phyloP scores from a whole-genome alignment of 768 basidiomycete genomes.

The Butyriboletus loyo region DNA sequence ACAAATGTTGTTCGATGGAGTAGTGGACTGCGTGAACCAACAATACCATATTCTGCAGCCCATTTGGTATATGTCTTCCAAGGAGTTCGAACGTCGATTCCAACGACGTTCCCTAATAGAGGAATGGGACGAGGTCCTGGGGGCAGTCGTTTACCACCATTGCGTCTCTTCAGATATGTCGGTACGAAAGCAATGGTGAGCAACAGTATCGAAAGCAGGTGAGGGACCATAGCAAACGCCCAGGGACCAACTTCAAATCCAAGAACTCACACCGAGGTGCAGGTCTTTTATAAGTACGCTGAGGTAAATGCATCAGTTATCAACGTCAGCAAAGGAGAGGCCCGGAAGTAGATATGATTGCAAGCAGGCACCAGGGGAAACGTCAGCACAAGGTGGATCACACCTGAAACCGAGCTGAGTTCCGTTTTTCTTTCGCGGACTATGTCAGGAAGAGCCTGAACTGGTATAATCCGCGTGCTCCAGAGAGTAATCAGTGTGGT shows the following conservation, averaged over 20 bases:
- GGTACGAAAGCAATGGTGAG: neutral
- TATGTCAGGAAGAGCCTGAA: no score
- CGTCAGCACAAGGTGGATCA: neutral
- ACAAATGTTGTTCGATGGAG: neutral
- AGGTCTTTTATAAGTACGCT: neutral
- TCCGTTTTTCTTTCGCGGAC: no score
- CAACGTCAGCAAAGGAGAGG: neutral
- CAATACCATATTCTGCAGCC: slow-evolving; percentile 6
- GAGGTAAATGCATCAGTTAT: neutral
- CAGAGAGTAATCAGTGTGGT: no score
- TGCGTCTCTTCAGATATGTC: neutral
- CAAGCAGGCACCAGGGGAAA: no score
- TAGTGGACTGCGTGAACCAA: neutral
- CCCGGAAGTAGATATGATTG: neutral
- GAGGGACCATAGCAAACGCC: neutral
- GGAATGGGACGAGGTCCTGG: slow-evolving; percentile 9
- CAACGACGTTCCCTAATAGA: slow-evolving; percentile 4
- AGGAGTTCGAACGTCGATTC: slow-evolving; percentile 2
- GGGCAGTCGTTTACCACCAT: neutral
- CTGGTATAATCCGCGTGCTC: no score
- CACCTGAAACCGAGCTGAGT: no score
- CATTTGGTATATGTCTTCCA: slow-evolving; percentile 14
- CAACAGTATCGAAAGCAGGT: neutral
- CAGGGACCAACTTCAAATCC: neutral
- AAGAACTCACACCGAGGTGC: neutral